phyloP scores from a whole-genome alignment of 2,329 filamentous ascomycete species.

The Fusarium oligoseptatum region DNA sequence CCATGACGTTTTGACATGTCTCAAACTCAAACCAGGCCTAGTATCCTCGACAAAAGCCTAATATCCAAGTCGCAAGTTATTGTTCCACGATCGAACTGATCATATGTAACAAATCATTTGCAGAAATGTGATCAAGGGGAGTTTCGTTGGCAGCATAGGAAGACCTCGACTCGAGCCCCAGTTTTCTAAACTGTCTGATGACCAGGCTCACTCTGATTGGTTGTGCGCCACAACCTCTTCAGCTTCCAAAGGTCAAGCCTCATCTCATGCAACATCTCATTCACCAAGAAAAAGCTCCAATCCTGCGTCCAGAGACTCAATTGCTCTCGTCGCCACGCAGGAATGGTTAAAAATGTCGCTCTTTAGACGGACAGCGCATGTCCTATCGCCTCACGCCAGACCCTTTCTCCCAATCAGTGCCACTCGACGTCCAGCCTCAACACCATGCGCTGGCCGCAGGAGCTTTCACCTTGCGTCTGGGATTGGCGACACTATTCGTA shows the following conservation, averaged over 20 bases:
- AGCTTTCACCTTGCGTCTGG: slow-evolving; percentile 52
- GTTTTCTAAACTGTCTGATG: background rate
- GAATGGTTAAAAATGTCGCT: slow-evolving; percentile 38
- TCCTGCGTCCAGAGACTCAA: slow-evolving; percentile 8
- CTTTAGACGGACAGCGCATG: slow-evolving; percentile 22
- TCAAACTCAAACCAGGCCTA: background rate
- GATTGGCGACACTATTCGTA: slow-evolving; percentile 52
- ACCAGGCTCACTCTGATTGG: slow-evolving; percentile 29
- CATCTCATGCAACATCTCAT: slow-evolving; percentile 23
- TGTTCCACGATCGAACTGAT: background rate
- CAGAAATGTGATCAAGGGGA: background rate
- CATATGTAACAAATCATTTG: background rate
- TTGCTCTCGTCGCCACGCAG: slow-evolving; percentile 5
- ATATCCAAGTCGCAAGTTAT: background rate
- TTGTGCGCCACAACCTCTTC: background rate
- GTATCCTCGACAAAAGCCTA: background rate
- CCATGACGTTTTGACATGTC: background rate
- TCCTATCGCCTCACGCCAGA: slow-evolving; percentile 26
- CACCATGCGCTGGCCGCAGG: slow-evolving; percentile 38
- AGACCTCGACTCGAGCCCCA: background rate
- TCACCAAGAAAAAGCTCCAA: slow-evolving; percentile 13
- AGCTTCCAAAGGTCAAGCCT: slow-evolving; percentile 14
- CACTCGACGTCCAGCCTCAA: slow-evolving; percentile 14
- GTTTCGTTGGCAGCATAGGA: background rate
- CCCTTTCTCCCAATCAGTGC: slow-evolving; percentile 15